Base-by-base conservation (phyloP, 805 yeast genomes). In the Saccharomyces eubayanus region DNA sequence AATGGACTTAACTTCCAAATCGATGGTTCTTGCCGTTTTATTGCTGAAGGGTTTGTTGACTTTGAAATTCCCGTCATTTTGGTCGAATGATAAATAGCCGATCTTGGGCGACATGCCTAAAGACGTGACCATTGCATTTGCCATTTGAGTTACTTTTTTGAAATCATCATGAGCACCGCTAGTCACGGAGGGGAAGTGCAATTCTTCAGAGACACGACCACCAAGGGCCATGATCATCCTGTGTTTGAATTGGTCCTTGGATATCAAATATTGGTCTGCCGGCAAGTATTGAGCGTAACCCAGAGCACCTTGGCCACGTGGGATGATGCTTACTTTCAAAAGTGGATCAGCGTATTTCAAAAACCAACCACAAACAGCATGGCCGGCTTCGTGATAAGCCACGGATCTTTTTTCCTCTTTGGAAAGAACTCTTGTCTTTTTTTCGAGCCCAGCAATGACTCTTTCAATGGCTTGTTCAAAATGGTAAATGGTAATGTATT, bases 241-340 rank as follows among this genome's bases (percentile, higher is more conserved):
- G 70, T 91, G 92, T 60, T 72, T 70, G 62, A 87, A 81, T 67
- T 91, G 94, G 63, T 85, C 84, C 48, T 84, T 82, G 30, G 89
- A 80, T 53, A 87, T 78, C 62, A 90, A 77, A 59, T 87, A 88
- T 62, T 85, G 86, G 69, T 91, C 97, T 29, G 90, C 88, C 16
- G 97, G 97, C 57, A 91, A 76, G 65, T 90, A 88, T 71, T 91
- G 97, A 3, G 97, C 97, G 69, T 91, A 90, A n/a, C 97, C 97
- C 53, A 90, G 75, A 12, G 96, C 96, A 50, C 96, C 96, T 70
- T 87, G 88, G 24, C 97, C 97, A 70, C 96, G 82, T 54, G 97
- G 97, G 57, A 90, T 88, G 61, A 90, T 90, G 21, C 96, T 86
- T n/a, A 90, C 97, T 71, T 90, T 90, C 55, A 91, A 79, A 55